Conservation (phyloP, 2,329 filamentous ascomycete species). For the Aspergillus novoparasiticus region DNA sequence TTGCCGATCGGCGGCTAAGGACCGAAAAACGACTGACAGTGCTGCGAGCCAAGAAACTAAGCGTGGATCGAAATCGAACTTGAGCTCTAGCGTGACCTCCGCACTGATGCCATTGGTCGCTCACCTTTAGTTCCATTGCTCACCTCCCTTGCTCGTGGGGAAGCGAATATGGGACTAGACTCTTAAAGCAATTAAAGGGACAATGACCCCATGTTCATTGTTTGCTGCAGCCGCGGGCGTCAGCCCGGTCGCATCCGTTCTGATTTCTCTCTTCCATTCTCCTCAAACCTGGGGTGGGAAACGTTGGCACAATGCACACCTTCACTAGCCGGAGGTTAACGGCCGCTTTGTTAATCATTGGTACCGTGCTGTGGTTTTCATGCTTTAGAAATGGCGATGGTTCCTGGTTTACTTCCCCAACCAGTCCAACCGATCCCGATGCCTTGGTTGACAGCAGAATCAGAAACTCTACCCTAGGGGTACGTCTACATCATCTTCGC, state of each 20-base stretch:
- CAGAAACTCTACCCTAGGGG: slow-evolving; percentile 4
- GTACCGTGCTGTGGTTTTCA: background rate
- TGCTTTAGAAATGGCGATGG: background rate
- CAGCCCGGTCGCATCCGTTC: background rate
- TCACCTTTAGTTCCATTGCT: background rate
- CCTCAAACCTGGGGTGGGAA: background rate
- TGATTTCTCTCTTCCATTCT: background rate
- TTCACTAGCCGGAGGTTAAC: background rate
- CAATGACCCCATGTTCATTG: background rate
- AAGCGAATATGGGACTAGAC: background rate
- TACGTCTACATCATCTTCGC: background rate
- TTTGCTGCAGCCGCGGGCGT: background rate
- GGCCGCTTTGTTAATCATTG: background rate
- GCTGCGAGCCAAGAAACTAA: background rate
- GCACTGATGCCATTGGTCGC: background rate
- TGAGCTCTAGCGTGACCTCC: background rate
- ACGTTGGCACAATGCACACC: background rate
- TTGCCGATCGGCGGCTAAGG: background rate
- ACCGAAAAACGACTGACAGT: background rate
- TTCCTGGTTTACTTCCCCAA: background rate
- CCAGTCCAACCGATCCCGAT: background rate
- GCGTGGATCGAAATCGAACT: background rate
- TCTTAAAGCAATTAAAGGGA: background rate
- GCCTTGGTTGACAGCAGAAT: background rate
- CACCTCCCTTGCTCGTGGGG: background rate